Evolutionary conservation across 2,329 filamentous ascomycete species (phyloP).

Genomic region (Aciculosporium take): DNA sequence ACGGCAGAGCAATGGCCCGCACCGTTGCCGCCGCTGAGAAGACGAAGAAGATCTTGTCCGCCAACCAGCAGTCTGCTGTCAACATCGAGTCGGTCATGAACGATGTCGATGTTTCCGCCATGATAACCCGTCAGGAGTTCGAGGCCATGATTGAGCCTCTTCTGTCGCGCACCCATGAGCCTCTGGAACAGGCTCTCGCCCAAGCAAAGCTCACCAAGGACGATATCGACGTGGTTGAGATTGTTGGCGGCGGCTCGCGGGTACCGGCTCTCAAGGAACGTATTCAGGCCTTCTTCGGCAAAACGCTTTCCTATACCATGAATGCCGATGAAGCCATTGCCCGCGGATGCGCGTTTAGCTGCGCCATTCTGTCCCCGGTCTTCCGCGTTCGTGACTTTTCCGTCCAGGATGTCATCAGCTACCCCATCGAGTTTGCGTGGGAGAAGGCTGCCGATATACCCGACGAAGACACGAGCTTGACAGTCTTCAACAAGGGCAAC

Average conservation of each 20-base stretch:
- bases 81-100: slow-evolving; percentile 99
- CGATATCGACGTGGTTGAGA: slow-evolving; percentile 85
- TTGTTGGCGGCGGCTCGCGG: slow-evolving; percentile 90
- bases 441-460: slow-evolving; percentile 97
- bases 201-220: slow-evolving; percentile 83
- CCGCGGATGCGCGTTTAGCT: slow-evolving; percentile 91
- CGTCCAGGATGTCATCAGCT: slow-evolving; percentile 93
- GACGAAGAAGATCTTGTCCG: slow-evolving; percentile 95
- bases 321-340: slow-evolving; percentile 98
- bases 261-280: slow-evolving; percentile 83
- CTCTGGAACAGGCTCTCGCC: slow-evolving; percentile 83
- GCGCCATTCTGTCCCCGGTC: slow-evolving; percentile 89
- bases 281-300: slow-evolving; percentile 84
- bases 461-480: slow-evolving; percentile 93
- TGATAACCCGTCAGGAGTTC: slow-evolving; percentile 88
- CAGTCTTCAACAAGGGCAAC: slow-evolving; percentile 95
- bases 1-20: slow-evolving; percentile 79
- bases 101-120: slow-evolving; percentile 76
- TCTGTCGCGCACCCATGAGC: slow-evolving; percentile 54
- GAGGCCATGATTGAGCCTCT: slow-evolving; percentile 82
- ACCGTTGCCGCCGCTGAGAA: slow-evolving; percentile 85
- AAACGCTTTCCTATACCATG: slow-evolving; percentile 83
- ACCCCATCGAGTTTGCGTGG: slow-evolving; percentile 97
- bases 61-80: slow-evolving; percentile 80
- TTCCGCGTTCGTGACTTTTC: slow-evolving; percentile 98